Evolutionary conservation across 2,329 filamentous ascomycete species (phyloP).

Genomic region (Phaeosphaeriaceae sp.): DNA sequence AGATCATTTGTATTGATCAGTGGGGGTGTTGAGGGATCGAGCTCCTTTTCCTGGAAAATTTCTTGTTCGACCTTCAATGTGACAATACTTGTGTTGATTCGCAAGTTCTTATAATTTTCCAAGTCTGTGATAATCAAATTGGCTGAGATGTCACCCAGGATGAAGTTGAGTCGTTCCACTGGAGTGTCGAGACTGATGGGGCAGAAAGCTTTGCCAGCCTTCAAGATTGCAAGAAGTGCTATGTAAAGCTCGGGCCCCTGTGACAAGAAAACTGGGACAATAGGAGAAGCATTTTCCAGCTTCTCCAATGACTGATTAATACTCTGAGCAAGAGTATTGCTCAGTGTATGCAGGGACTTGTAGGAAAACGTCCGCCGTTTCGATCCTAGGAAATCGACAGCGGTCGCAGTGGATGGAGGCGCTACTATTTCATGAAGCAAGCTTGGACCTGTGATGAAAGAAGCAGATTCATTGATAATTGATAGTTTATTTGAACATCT

Average conservation of each 20-base stretch:
- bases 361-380: slow-evolving; percentile 64
- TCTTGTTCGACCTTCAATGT: slow-evolving; percentile 53
- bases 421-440: slow-evolving; percentile 70
- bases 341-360: slow-evolving; percentile 63
- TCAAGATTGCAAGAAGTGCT: slow-evolving; percentile 76
- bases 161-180: slow-evolving; percentile 77
- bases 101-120: slow-evolving; percentile 52
- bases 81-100: slow-evolving; percentile 41
- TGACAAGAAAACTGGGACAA: slow-evolving; percentile 78
- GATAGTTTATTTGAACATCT: slow-evolving; percentile 27
- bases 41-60: slow-evolving; percentile 35
- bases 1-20: slow-evolving; percentile 50
- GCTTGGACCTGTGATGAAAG: slow-evolving; percentile 59
- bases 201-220: slow-evolving; percentile 84
- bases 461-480: slow-evolving; percentile 63
- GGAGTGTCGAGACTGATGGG: slow-evolving; percentile 82
- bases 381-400: slow-evolving; percentile 69
- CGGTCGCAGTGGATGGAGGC: slow-evolving; percentile 47
- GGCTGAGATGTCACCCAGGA: slow-evolving; percentile 77
- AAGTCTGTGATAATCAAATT: slow-evolving; percentile 69
- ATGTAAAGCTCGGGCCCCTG: slow-evolving; percentile 82
- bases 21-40: neutral
- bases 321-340: slow-evolving; percentile 60
- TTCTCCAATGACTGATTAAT: slow-evolving; percentile 24
- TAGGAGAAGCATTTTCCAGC: slow-evolving; percentile 43